Evolutionary conservation across 2,329 filamentous ascomycete species (phyloP).

Genomic region (Laburnicola sp.): DNA sequence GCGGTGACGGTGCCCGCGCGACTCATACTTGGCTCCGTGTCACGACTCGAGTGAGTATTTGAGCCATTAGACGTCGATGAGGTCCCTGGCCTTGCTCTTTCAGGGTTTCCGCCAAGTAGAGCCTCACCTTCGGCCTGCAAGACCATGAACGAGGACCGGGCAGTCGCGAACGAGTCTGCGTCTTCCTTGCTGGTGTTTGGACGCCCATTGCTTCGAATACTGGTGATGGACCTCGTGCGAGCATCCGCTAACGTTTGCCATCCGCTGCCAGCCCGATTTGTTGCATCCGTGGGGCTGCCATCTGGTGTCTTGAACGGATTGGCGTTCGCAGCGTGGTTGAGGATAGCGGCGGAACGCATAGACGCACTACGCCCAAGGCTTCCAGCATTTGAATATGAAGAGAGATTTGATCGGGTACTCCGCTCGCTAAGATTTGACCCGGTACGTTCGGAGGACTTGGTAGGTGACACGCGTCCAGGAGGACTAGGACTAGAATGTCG

Average conservation of each 20-base stretch:
- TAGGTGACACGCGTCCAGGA: slow-evolving; percentile 50
- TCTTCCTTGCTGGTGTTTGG: slow-evolving; percentile 39
- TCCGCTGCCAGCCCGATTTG: slow-evolving; percentile 22
- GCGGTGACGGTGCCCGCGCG: slow-evolving; percentile 30
- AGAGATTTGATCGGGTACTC: slow-evolving; percentile 51
- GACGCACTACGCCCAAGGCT: slow-evolving; percentile 52
- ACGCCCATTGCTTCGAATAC: slow-evolving; percentile 40
- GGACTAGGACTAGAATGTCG: slow-evolving; percentile 24
- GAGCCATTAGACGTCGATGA: slow-evolving; percentile 35
- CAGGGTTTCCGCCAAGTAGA: slow-evolving; percentile 52
- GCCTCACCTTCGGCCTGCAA: slow-evolving; percentile 57
- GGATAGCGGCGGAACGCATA: slow-evolving; percentile 48
- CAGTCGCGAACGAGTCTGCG: slow-evolving; percentile 56
- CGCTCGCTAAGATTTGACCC: slow-evolving; percentile 59
- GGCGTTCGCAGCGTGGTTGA: slow-evolving; percentile 31
- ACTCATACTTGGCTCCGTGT: slow-evolving; percentile 29
- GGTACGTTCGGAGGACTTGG: slow-evolving; percentile 58
- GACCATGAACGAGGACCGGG: slow-evolving; percentile 53
- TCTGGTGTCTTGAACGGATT: slow-evolving; percentile 43
- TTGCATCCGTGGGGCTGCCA: slow-evolving; percentile 39
- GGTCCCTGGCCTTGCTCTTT: slow-evolving; percentile 35
- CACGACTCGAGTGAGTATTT: slow-evolving; percentile 24
- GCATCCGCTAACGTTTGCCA: slow-evolving; percentile 27
- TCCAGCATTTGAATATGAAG: slow-evolving; percentile 46
- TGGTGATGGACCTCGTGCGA: slow-evolving; percentile 39